Evolutionary conservation across 1,139 yeast species (phyloP).

Genomic region (Suhomyces terraborum): DNA sequence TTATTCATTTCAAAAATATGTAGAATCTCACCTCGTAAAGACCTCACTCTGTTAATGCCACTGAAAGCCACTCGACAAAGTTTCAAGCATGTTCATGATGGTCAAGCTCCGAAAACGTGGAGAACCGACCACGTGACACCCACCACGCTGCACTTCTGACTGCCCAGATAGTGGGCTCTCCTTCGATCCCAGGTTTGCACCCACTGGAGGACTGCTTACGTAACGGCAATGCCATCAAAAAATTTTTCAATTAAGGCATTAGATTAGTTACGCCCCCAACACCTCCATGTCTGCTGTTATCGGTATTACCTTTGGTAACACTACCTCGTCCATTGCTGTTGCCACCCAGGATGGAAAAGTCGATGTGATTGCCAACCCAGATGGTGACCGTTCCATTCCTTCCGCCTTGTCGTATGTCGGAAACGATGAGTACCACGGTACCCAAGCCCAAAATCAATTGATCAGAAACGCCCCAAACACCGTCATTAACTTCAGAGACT

Average conservation of each 20-base stretch:
- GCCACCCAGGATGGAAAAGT: conserved; percentile 87
- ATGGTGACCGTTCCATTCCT: conserved; percentile 97
- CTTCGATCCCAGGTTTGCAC: neutral
- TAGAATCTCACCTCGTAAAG: too few relatives aligned
- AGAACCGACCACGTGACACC: too few relatives aligned
- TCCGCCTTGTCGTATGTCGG: conserved; percentile 91
- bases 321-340: conserved; percentile 92
- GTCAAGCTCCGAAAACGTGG: too few relatives aligned
- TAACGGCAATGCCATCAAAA: conserved; percentile 8
- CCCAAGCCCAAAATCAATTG: conserved; percentile 91
- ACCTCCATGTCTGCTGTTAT: conserved; percentile 56
- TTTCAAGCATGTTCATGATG: too few relatives aligned
- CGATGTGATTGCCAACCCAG: conserved; percentile 97
- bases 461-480: conserved; percentile 89
- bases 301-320: conserved; percentile 96
- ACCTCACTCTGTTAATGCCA: too few relatives aligned
- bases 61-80: too few relatives aligned
- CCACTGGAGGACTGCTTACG: too few relatives aligned
- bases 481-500: conserved; percentile 90
- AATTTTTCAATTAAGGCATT: conserved; percentile 6
- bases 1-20: too few relatives aligned
- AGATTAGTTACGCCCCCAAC: neutral
- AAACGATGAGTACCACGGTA: conserved; percentile 95
- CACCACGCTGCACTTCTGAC: too few relatives aligned
- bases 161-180: too few relatives aligned